Evolutionary conservation across 768 basidiomycete genomes (phyloP).

Genomic region (Leccinum boreale): DNA sequence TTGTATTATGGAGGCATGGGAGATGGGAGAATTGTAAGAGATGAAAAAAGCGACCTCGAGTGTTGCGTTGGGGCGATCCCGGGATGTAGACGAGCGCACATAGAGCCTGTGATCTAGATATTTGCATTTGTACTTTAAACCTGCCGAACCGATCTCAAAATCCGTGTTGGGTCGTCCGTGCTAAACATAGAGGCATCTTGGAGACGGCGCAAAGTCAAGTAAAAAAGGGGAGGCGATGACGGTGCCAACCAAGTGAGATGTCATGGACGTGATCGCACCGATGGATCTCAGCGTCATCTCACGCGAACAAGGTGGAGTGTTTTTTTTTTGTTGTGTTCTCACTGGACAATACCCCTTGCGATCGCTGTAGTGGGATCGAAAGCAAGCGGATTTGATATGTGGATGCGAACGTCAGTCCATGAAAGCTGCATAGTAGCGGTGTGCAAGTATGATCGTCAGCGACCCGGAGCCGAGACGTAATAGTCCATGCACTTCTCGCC

Average conservation of each 20-base stretch:
- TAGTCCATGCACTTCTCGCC: background rate
- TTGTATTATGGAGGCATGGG: slow-evolving; percentile 30
- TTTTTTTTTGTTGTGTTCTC: slow-evolving; percentile 70
- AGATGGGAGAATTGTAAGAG: slow-evolving; percentile 13
- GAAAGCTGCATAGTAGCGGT: slow-evolving; percentile 63
- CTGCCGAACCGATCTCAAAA: background rate
- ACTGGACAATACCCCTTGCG: slow-evolving; percentile 91
- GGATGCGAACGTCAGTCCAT: slow-evolving; percentile 75
- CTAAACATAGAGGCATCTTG: background rate
- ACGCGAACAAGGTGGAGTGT: slow-evolving; percentile 86
- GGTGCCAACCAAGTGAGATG: slow-evolving; percentile 86
- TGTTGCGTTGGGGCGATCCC: background rate
- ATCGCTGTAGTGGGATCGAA: slow-evolving; percentile 92
- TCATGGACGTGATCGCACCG: slow-evolving; percentile 69
- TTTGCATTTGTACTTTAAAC: background rate
- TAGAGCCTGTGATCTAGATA: background rate
- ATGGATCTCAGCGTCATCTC: slow-evolving; percentile 88
- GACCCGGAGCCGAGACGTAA: slow-evolving; percentile 30
- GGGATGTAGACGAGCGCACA: background rate
- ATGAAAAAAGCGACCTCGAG: background rate
- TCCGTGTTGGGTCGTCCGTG: background rate
- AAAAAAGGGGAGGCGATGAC: background rate
- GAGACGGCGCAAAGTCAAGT: background rate
- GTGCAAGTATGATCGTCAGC: slow-evolving; percentile 58
- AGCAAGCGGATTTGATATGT: slow-evolving; percentile 94